Evolutionary conservation across 2,329 filamentous ascomycete species (phyloP), one percentile per base, ranked within the genome.

Genomic region (Colletotrichum chrysophilum): DNA sequence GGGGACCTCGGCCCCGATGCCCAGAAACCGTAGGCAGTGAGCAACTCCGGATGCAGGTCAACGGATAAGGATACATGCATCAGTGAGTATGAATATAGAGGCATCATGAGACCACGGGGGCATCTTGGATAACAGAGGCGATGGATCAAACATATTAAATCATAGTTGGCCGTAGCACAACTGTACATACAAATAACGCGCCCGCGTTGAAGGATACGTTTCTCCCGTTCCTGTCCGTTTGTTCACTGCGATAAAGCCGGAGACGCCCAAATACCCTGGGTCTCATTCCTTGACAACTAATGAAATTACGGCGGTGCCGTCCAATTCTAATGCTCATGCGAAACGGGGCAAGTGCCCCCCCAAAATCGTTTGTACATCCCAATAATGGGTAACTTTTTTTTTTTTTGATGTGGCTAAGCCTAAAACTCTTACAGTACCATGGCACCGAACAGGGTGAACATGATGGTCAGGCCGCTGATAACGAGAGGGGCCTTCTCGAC

Each of bases 371-470:
- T 76, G 71, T 76, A 76, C 74, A 75, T 75, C 74, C 71, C 68
- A 72, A 71, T 24, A 21, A 18, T 36, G 28, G 12, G 70, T 36
- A 56, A 55, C 60, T 60, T 28, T 61, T 61, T 60, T 28, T 61
- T 61, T 24, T 64, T 64, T 61, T 24, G 26, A 21, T 21, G 28
- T 55, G 26, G 61, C 60, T 34, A 24, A 36, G 16, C 52, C 60
- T 34, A n/a, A 48, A 16, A 14, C 30, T 62, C 61, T 84, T 86
- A 87, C 79, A 87, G 80, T 60, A 87, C 77, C 76, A 86, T 77
- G 56, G 85, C 81, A 72, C 85, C 86, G 32, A 86, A 82, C 26
- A 87, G 76, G 55, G 85, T 83, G 74, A 86, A 85, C 74, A 82
- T 60, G 32, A 86, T 76, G 38, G 83, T 79, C 21, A 82, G 75